Evolutionary conservation across 2,329 filamentous ascomycete species (phyloP).

Genomic region (Penicillium brevicompactum): DNA sequence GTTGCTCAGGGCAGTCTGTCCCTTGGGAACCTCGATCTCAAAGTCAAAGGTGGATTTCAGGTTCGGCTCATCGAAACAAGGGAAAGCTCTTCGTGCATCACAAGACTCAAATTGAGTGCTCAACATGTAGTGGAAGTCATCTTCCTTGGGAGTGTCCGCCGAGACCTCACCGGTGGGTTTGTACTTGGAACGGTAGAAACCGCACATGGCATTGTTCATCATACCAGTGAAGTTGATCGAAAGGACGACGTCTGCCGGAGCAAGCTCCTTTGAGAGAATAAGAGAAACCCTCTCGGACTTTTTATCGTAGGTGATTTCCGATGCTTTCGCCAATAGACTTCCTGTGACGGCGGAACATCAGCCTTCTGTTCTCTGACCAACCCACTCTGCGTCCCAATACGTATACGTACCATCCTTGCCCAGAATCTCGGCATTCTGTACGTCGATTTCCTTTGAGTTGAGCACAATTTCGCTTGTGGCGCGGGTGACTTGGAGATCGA

Average conservation of each 20-base stretch:
- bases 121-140: constrained; percentile 70
- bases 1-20: constrained; percentile 88
- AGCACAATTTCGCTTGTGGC: constrained; percentile 75
- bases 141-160: constrained; percentile 74
- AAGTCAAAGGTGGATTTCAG: constrained; percentile 96
- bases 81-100: constrained; percentile 91
- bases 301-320: constrained; percentile 75
- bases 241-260: constrained; percentile 68
- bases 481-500: constrained; percentile 72
- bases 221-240: constrained; percentile 75
- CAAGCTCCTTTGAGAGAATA: constrained; percentile 71
- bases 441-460: constrained; percentile 82
- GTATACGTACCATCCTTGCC: constrained; percentile 38
- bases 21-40: constrained; percentile 84
- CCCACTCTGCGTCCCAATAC: constrained; percentile 5
- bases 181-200: constrained; percentile 94
- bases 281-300: constrained; percentile 82
- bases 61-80: constrained; percentile 97
- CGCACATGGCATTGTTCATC: constrained; percentile 89
- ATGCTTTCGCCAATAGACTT: constrained; percentile 51
- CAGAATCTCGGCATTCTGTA: constrained; percentile 59
- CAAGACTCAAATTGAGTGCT: constrained; percentile 98
- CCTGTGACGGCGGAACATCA: constrained; percentile 20
- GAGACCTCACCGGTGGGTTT: constrained; percentile 74
- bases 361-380: background rate